Evolutionary conservation across 441 rosid genomes (phyloP), one percentile per base, ranked within the genome.

Genomic region (Codiaeum variegatum): DNA sequence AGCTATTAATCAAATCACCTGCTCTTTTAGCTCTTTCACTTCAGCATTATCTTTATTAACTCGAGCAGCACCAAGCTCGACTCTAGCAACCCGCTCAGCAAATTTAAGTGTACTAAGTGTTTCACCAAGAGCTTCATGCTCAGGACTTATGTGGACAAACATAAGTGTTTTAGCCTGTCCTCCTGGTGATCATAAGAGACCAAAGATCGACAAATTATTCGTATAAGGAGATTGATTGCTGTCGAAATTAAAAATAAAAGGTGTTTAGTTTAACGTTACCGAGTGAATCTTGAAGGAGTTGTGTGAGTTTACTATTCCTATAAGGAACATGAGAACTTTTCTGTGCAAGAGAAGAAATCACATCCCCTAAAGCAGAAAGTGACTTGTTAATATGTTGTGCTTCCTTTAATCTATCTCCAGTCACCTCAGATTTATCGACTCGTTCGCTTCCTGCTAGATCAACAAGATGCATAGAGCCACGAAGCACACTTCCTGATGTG

Each of bases 81-180:
- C 93, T 3, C 95, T 88, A 52, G 95, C 92, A 52, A 93, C 97
- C 58, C 98, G 83, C 80, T 93, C 98, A 32, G 98, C 97, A 79
- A 93, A 93, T 80, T 93, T 93, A 31, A 93, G 85, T 21, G 98
- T 93, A 69, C 98, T 91, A 73, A 93, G 83, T 49, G 98, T 89
- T 82, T 93, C 98, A 28, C 93, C 91, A 62, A 82, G 67, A 73
- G 98, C 97, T 69, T 91, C 91, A 62, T 78, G 78, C 74, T 91
- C 98, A n/a, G 98, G 97, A 78, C 98, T 93, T 66, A 91, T 81
- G 83, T 93, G 98, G 44, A 93, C 95, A 81, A 93, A 93, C 98
- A 93, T 93, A 55, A 93, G 87, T 16, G 97, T 89, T 84, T 93
- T 93, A 40, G 98, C 98, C 77, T 93, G 97, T 56, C 98, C 97